Evolutionary conservation across 2,329 filamentous ascomycete genomes (phyloP).

Genomic region (Echinosphaeria canescens): DNA sequence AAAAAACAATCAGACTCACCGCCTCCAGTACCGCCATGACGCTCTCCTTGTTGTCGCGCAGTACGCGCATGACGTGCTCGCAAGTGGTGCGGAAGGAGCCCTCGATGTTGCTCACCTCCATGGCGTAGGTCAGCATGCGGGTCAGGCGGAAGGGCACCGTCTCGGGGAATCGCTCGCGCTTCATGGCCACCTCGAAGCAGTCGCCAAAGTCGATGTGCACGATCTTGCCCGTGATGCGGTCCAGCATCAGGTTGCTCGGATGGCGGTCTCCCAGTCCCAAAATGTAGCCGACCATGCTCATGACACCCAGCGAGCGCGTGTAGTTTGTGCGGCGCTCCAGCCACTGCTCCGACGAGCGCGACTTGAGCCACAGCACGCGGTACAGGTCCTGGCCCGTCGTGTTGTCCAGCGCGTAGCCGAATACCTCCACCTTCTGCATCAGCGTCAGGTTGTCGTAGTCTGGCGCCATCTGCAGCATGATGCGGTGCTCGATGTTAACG

Average conservation of each 20-base stretch:
- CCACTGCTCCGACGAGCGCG: conserved; percentile 95
- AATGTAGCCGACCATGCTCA: conserved; percentile 99
- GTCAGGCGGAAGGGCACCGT: conserved; percentile 94
- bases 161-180: conserved; percentile 97
- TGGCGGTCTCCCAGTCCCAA: conserved; percentile 91
- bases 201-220: conserved; percentile 99
- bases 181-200: conserved; percentile 99
- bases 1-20: conserved; percentile 37
- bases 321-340: conserved; percentile 97
- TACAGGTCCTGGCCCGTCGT: conserved; percentile 98
- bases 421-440: conserved; percentile 99
- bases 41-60: conserved; percentile 94
- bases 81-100: conserved; percentile 96
- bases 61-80: conserved; percentile 93
- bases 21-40: conserved; percentile 97
- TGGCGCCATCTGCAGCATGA: conserved; percentile 99
- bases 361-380: conserved; percentile 95
- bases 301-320: conserved; percentile 87
- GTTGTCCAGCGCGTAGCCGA: conserved; percentile 96
- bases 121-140: conserved; percentile 96
- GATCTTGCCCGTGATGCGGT: conserved; percentile 88
- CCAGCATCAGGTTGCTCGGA: conserved; percentile 94
- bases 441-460: conserved; percentile 97
- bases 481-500: conserved; percentile 96
- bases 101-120: conserved; percentile 99